These are phyloP conservation scores for Boletus edulis DNA, from an alignment of 768 basidiomycete genomes.

Conservation along the genomic window DNA sequence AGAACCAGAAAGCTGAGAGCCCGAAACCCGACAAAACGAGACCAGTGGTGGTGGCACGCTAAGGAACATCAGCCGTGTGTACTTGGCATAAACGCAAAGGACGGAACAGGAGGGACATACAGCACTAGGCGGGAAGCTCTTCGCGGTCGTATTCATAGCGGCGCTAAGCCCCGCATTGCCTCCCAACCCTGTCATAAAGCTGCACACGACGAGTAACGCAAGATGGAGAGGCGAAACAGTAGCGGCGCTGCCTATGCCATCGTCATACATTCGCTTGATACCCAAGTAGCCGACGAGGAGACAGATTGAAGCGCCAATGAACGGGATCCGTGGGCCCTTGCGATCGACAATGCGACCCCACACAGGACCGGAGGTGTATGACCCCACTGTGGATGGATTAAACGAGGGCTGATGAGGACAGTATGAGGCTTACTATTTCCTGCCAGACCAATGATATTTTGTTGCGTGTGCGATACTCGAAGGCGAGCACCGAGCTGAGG, in stretches of 20 bases:
- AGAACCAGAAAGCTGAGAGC: constrained; percentile 89
- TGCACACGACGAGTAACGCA: constrained; percentile 54
- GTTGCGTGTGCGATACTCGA: constrained; percentile 71
- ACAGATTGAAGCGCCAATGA: constrained; percentile 55
- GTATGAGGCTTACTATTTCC: constrained; percentile 56
- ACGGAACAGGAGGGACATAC: constrained; percentile 40
- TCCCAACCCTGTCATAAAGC: constrained; percentile 74
- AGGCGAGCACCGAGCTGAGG: constrained; percentile 83
- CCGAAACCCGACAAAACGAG: constrained; percentile 86
- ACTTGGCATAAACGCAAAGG: neutral
- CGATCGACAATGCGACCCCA: constrained; percentile 79
- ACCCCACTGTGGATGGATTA: constrained; percentile 52
- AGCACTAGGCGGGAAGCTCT: constrained; percentile 69
- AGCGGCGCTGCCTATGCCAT: constrained; percentile 39
- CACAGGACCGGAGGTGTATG: constrained; percentile 71
- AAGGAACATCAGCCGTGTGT: neutral
- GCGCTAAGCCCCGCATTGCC: constrained; percentile 68
- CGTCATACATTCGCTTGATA: constrained; percentile 65
- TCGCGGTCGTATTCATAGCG: constrained; percentile 81
- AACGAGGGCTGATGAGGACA: neutral
- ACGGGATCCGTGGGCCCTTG: constrained; percentile 66
- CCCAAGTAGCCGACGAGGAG: constrained; percentile 74
- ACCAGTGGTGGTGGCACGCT: constrained; percentile 77
- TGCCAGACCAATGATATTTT: constrained; percentile 79
- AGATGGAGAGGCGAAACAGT: constrained; percentile 45